Evolutionary conservation across 83 land plant species (phyloP).

Genomic region (Isoetes engelmannii): DNA sequence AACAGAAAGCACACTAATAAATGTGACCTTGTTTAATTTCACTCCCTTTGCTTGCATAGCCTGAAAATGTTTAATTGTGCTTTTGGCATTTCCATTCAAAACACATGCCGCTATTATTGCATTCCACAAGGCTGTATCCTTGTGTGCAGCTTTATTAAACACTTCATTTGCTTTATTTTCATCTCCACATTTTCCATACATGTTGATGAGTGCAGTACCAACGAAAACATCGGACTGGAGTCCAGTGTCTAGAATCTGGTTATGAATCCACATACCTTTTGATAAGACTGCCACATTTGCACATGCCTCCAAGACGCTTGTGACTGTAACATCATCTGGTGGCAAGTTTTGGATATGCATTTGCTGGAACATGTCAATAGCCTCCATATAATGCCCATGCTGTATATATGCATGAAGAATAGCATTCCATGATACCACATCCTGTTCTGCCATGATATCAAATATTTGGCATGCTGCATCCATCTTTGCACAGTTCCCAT

Average conservation of each 20-base stretch:
- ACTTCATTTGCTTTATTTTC: conserved; percentile 4
- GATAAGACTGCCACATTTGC: background rate
- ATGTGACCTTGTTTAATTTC: conserved; percentile 1
- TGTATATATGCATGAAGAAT: conserved; percentile 10
- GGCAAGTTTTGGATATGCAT: conserved; percentile 7
- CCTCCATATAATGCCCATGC: conserved; percentile 1
- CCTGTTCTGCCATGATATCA: background rate
- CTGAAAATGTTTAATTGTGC: conserved; percentile 3
- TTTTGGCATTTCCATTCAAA: background rate
- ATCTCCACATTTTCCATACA: conserved; percentile 16
- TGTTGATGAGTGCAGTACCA: conserved; percentile 8
- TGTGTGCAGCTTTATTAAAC: background rate
- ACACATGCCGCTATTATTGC: conserved; percentile 6
- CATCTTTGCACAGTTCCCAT: background rate
- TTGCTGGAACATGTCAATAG: background rate
- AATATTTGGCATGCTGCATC: conserved; percentile 1
- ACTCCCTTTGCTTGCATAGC: conserved; percentile 7
- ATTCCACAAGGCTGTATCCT: background rate
- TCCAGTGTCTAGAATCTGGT: background rate
- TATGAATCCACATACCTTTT: conserved; percentile 1
- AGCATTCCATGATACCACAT: conserved; percentile 10
- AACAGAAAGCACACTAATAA: conserved; percentile 4
- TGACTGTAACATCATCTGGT: background rate
- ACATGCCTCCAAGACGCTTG: conserved; percentile 5
- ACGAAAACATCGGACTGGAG: background rate